Evolutionary conservation across 768 basidiomycete genomes (phyloP), one percentile per base, ranked within the genome.

Genomic region (Amanita thiersii): DNA sequence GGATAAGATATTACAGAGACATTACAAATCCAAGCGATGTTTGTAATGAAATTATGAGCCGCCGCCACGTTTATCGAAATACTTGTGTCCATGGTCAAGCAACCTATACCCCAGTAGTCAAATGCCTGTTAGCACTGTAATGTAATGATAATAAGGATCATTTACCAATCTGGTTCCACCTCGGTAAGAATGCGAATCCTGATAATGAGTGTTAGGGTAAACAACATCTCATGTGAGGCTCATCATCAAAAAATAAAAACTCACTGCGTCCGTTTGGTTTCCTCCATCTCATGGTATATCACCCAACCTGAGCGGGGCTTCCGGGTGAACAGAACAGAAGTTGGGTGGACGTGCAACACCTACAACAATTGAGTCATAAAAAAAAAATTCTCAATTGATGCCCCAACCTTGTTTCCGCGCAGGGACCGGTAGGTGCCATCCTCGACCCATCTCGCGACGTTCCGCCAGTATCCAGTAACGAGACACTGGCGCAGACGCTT

Each of bases 371-470:
- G 54, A 43, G 41, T 46, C 36, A 35, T 21, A 40, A 26, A 12
- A 25, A 25, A 35, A 47, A 6, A 19, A 10, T 33, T 60, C 78
- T 52, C 47, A 86, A 4, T 7, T 20, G 9, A n/a, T n/a, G n/a
- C n/a, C n/a, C 20, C 21, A 34, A 26, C 94, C 52, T 79, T 79
- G 50, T 87, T 80, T 43, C 90, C 94, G 55, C 86, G 68, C 7
- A 97, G 82, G 31, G 85, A 87, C 12, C 84, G 73, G 59, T 93
- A 98, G 19, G 92, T 96, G 4, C 94, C 94, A 56, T 98, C 96
- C 8, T 85, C 83, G 48, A 79, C 69, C 82, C 90, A 91, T 38
- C 83, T 73, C 1, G 94, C 96, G 4, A 86, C 88, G 51, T 98
- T 96, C 41, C 87, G 75, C 79, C 92, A 93, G 56, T 96, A 96